Evolutionary conservation across 1,284 basidiomycete genomes (phyloP).

Genomic region (Apiotrichum sp.): DNA sequence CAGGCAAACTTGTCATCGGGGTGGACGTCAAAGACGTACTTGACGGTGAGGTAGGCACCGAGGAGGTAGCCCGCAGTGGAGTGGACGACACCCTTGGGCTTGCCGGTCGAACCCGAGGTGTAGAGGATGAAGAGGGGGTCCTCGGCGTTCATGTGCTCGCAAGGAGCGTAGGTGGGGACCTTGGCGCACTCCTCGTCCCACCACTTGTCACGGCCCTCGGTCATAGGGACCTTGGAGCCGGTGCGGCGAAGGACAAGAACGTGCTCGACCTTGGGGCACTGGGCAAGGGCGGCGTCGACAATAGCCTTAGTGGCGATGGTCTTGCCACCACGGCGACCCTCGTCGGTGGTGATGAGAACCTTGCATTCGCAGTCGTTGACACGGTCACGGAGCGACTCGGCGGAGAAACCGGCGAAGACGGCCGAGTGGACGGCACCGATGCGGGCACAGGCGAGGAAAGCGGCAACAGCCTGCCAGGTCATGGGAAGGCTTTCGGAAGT

Average conservation of each 20-base stretch:
- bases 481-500: constrained; percentile 32
- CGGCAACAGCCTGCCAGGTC: constrained; percentile 82
- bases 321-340: constrained; percentile 91
- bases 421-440: constrained; percentile 98
- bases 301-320: constrained; percentile 88
- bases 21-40: constrained; percentile 96
- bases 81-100: constrained; percentile 46
- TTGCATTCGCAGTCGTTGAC: constrained; percentile 82
- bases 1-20: constrained; percentile 87
- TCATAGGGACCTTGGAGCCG: constrained; percentile 76
- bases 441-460: constrained; percentile 94
- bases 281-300: constrained; percentile 84
- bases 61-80: constrained; percentile 51
- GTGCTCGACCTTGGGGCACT: constrained; percentile 80
- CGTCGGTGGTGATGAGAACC: constrained; percentile 92
- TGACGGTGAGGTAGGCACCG: constrained; percentile 82
- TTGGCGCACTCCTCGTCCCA: constrained; percentile 87
- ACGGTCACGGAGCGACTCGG: constrained; percentile 93
- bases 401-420: constrained; percentile 94
- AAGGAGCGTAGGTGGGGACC: constrained; percentile 84
- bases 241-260: constrained; percentile 87
- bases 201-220: constrained; percentile 83
- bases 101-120: constrained; percentile 57
- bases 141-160: constrained; percentile 78
- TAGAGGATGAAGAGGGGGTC: constrained; percentile 80